Evolutionary conservation across 2,329 filamentous ascomycete species (phyloP).

Genomic region (Aspergillus tanneri): DNA sequence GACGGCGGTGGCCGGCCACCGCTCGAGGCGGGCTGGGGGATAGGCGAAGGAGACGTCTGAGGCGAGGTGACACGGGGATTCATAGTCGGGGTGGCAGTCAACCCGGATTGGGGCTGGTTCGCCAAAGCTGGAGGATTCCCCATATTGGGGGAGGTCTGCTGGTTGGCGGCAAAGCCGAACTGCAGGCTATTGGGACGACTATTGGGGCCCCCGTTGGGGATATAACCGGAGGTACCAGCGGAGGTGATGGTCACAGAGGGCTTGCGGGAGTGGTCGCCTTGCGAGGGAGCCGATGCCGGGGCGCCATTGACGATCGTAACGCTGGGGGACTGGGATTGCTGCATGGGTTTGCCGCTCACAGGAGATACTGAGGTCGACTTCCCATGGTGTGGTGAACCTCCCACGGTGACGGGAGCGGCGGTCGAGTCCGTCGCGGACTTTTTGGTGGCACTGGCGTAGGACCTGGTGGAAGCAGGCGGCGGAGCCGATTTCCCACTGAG

Average conservation of each 20-base stretch:
- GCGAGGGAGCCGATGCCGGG: slow-evolving; percentile 43
- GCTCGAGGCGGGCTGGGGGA: slow-evolving; percentile 81
- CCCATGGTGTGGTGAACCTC: slow-evolving; percentile 54
- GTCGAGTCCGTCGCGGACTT: slow-evolving; percentile 55
- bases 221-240: slow-evolving; percentile 71
- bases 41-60: slow-evolving; percentile 84
- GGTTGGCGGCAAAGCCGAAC: slow-evolving; percentile 70
- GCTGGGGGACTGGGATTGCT: slow-evolving; percentile 37
- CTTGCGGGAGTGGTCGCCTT: slow-evolving; percentile 75
- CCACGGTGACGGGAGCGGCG: slow-evolving; percentile 54
- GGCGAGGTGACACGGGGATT: slow-evolving; percentile 79
- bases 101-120: slow-evolving; percentile 40
- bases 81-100: slow-evolving; percentile 53
- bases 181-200: slow-evolving; percentile 62
- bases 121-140: slow-evolving; percentile 57
- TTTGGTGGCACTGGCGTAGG: slow-evolving; percentile 63
- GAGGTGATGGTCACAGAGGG: slow-evolving; percentile 89
- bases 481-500: slow-evolving; percentile 53
- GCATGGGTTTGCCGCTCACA: slow-evolving; percentile 79
- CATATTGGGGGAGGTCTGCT: slow-evolving; percentile 62
- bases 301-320: slow-evolving; percentile 68
- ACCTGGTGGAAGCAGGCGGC: slow-evolving; percentile 54
- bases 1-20: slow-evolving; percentile 82
- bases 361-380: slow-evolving; percentile 68
- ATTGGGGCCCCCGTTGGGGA: slow-evolving; percentile 72